Evolutionary conservation across 345 rosid genomes (phyloP).

Genomic region (Draba incana): DNA sequence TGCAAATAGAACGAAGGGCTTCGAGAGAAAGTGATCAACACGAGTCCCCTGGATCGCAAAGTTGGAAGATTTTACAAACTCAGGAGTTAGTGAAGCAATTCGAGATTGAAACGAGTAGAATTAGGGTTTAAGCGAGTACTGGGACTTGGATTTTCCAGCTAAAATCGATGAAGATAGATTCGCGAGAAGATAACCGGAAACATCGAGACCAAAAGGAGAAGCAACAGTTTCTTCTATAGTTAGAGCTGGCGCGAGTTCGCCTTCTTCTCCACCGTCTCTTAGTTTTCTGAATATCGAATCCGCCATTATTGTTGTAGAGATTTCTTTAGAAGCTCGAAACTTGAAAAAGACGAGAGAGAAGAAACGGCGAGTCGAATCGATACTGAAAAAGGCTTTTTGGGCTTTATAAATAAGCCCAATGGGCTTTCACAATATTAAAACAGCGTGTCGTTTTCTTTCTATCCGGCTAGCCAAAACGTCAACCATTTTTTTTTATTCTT

Average conservation of each 20-base stretch:
- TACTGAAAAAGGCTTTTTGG: not conserved
- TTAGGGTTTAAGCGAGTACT: conserved; percentile 36
- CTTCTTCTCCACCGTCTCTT: conserved; percentile 82
- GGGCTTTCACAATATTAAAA: conserved; percentile 11
- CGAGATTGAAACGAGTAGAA: not conserved
- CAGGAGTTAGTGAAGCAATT: not conserved
- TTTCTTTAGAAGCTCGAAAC: not conserved
- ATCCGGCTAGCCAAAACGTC: conserved; percentile 15
- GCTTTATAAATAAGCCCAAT: not conserved
- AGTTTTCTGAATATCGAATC: conserved; percentile 73
- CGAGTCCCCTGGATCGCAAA: conserved; percentile 57
- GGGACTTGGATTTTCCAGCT: conserved; percentile 78
- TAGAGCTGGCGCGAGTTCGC: conserved; percentile 81
- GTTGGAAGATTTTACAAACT: not conserved
- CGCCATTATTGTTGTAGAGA: conserved; percentile 60
- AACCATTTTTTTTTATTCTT: conserved; percentile 7
- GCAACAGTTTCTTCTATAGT: conserved; percentile 64
- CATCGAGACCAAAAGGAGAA: conserved; percentile 72
- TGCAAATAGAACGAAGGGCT: conserved; percentile 72
- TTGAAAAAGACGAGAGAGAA: not conserved
- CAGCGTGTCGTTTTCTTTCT: conserved; percentile 15
- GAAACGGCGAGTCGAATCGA: not conserved
- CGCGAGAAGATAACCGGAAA: conserved; percentile 61
- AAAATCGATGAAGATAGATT: conserved; percentile 63
- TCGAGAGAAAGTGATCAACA: conserved; percentile 62